Evolutionary conservation across 805 yeast species (phyloP).

Genomic region (Saturnispora besseyi): DNA sequence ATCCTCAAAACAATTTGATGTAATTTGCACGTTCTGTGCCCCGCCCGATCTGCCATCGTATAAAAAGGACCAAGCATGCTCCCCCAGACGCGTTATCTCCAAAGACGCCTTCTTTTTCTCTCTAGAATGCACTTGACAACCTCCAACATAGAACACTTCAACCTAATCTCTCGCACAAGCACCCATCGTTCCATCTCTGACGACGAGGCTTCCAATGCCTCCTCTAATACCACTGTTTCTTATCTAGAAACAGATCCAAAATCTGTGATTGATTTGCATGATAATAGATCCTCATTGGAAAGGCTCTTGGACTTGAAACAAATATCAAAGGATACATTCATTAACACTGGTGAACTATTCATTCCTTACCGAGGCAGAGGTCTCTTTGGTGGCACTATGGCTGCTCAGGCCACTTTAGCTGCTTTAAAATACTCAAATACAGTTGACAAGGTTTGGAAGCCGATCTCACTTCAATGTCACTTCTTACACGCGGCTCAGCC

Average conservation of each 20-base stretch:
- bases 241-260: neutral
- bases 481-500: constrained; percentile 49
- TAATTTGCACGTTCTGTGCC: neutral
- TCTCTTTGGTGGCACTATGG: constrained; percentile 62
- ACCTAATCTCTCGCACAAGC: neutral
- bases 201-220: neutral
- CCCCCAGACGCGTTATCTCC: neutral
- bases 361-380: constrained; percentile 52
- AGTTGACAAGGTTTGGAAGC: constrained; percentile 31
- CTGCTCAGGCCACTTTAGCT: constrained; percentile 57
- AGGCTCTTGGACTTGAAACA: constrained; percentile 18
- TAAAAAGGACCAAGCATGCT: neutral
- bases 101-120: neutral
- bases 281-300: constrained; percentile 15
- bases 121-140: neutral
- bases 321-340: constrained; percentile 17
- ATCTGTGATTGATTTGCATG: neutral
- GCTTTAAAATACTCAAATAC: constrained; percentile 43
- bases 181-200: neutral
- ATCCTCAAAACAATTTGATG: no score
- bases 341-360: constrained; percentile 20
- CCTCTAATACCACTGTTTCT: neutral
- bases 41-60: neutral
- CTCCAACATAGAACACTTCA: neutral
- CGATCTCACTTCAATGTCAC: constrained; percentile 55